phyloP scores from a whole-genome alignment of 306 rosid genomes.

The Fagus sylvatica region DNA sequence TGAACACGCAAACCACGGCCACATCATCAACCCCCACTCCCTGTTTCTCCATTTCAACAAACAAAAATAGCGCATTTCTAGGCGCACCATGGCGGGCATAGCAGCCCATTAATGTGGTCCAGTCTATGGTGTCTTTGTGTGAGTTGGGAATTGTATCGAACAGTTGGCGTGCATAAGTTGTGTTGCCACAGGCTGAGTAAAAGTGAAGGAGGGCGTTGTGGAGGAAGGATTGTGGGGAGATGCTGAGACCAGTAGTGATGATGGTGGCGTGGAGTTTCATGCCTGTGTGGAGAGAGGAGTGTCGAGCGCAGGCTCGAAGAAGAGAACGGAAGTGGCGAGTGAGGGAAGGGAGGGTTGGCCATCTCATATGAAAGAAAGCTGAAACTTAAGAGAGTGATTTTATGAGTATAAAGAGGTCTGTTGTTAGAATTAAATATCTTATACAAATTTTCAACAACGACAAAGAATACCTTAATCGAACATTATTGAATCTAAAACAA shows the following conservation, averaged over 20 bases:
- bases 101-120: constrained; percentile 61
- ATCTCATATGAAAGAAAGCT: constrained; percentile 33
- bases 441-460: no score
- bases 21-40: constrained; percentile 44
- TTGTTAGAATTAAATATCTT: no score
- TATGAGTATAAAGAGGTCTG: no score
- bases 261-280: constrained; percentile 62
- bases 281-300: constrained; percentile 49
- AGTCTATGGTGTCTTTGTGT: constrained; percentile 65
- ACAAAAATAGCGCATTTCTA: constrained; percentile 37
- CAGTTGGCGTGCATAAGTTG: constrained; percentile 35
- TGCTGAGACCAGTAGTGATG: constrained; percentile 46
- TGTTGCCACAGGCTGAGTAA: constrained; percentile 19
- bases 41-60: constrained; percentile 46
- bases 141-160: constrained; percentile 63
- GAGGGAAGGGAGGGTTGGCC: constrained; percentile 31
- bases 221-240: constrained; percentile 50
- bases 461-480: no score
- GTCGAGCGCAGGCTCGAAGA: constrained; percentile 54
- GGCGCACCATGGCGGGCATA: constrained; percentile 35
- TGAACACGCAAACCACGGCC: constrained; percentile 46
- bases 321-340: constrained; percentile 50
- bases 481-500: background rate
- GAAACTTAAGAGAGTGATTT: background rate
- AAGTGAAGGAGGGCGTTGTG: constrained; percentile 63